These are phyloP conservation scores for Ramaria sp. DNA, from an alignment of 768 basidiomycete species.

Conservation along the genomic window DNA sequence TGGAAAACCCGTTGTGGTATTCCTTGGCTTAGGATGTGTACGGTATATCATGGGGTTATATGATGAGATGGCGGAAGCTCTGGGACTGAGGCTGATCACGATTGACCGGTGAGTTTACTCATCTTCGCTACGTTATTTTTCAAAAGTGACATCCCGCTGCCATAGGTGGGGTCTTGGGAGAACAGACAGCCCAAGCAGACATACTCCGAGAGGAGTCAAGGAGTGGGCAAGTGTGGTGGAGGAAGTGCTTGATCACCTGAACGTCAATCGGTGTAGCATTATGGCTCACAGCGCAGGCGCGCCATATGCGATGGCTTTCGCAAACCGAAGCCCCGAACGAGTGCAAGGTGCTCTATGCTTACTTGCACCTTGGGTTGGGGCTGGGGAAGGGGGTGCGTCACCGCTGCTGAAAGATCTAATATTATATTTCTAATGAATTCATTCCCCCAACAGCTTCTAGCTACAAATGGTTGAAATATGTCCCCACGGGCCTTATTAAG, in stretches of 20 bases:
- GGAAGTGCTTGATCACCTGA: slow-evolving; percentile 75
- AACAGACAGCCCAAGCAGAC: slow-evolving; percentile 56
- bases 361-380: slow-evolving; percentile 94
- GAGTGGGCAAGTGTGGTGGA: slow-evolving; percentile 90
- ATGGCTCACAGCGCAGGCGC: slow-evolving; percentile 96
- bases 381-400: slow-evolving; percentile 71
- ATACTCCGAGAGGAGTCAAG: slow-evolving; percentile 65
- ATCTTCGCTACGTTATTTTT: neutral
- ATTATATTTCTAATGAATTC: slow-evolving; percentile 12
- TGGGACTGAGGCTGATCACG: slow-evolving; percentile 83
- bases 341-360: slow-evolving; percentile 79
- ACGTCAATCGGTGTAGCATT: slow-evolving; percentile 71
- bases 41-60: slow-evolving; percentile 91
- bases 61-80: slow-evolving; percentile 88
- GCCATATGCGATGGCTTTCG: slow-evolving; percentile 86
- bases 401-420: no score
- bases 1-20: slow-evolving; percentile 86
- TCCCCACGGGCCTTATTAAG: slow-evolving; percentile 85
- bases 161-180: slow-evolving; percentile 85
- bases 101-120: slow-evolving; percentile 63
- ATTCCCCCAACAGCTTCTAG: slow-evolving; percentile 35
- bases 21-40: slow-evolving; percentile 89
- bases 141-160: slow-evolving; percentile 8
- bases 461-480: slow-evolving; percentile 95
- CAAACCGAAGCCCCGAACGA: slow-evolving; percentile 61